Conservation (phyloP, 495 filamentous ascomycete genomes). For the Jackrogersella minutella region DNA sequence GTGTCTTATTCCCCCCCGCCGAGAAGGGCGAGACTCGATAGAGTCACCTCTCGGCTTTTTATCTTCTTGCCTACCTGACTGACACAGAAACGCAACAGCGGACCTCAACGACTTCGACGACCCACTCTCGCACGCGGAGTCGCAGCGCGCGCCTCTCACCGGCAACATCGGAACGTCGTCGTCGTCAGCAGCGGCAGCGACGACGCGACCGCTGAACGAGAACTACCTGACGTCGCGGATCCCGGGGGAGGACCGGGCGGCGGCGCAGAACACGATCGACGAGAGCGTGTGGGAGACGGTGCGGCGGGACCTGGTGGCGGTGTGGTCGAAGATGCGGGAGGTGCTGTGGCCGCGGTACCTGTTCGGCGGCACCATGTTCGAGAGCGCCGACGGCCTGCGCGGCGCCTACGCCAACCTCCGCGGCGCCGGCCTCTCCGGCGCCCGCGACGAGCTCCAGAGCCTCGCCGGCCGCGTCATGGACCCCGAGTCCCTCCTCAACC, state of each 20-base stretch:
- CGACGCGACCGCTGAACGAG: conserved; percentile 61
- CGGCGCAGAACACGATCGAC: conserved; percentile 92
- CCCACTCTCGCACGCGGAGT: conserved; percentile 68
- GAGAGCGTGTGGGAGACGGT: conserved; percentile 96
- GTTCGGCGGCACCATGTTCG: conserved; percentile 78
- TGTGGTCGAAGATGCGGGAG: conserved; percentile 97
- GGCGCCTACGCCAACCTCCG: conserved; percentile 61
- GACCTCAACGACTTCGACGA: conserved; percentile 93
- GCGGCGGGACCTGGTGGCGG: conserved; percentile 85
- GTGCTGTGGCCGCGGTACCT: conserved; percentile 98
- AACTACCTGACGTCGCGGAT: conserved; percentile 86
- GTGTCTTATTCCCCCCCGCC: too few relatives aligned
- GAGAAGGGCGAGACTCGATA: too few relatives aligned
- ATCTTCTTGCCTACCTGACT: too few relatives aligned
- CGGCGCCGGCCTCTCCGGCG: conserved; percentile 56
- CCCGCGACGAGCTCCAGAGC: conserved; percentile 69
- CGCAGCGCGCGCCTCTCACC: conserved; percentile 77
- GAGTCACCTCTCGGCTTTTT: too few relatives aligned
- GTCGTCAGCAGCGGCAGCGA: conserved; percentile 39
- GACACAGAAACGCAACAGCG: too few relatives aligned
- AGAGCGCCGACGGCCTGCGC: conserved; percentile 61
- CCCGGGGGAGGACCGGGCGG: conserved; percentile 92
- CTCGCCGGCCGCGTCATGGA: conserved; percentile 67
- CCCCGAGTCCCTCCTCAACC: conserved; percentile 69
- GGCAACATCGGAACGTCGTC: conserved; percentile 73